phyloP scores from a whole-genome alignment of 108 stramenopile species.

The Aureococcus anophagefferens region DNA sequence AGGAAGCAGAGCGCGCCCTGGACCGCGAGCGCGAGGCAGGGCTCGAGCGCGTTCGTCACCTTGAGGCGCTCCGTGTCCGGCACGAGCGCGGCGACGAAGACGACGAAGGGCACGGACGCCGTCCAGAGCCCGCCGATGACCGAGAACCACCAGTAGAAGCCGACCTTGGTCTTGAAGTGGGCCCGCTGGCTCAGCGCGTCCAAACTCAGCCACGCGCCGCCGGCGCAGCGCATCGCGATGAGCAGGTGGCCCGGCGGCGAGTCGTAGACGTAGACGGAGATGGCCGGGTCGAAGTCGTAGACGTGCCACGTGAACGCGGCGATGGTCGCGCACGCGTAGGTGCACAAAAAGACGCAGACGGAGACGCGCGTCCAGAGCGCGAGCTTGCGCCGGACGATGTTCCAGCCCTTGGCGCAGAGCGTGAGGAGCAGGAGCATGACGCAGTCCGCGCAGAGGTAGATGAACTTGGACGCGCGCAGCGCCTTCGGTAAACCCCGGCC shows the following conservation, averaged over 20 bases:
- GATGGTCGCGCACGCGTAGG: background rate
- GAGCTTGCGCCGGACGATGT: constrained; percentile 6
- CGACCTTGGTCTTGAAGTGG: constrained; percentile 1
- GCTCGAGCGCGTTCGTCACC: constrained; percentile 7
- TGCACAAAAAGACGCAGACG: background rate
- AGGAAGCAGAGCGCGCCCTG: background rate
- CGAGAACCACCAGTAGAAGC: constrained; percentile 5
- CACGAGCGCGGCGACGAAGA: too few relatives aligned
- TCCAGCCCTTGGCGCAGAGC: constrained; percentile 9
- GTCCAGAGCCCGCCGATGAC: constrained; percentile 1
- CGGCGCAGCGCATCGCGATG: background rate
- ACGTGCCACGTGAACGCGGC: background rate
- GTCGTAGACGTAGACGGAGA: background rate
- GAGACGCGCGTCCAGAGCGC: background rate
- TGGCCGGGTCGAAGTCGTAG: background rate
- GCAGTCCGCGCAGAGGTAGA: background rate
- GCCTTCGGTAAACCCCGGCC: background rate
- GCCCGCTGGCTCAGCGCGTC: background rate
- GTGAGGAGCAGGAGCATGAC: background rate
- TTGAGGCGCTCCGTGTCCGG: too few relatives aligned
- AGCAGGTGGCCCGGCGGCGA: constrained; percentile 1
- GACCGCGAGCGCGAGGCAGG: background rate
- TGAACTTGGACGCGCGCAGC: too few relatives aligned
- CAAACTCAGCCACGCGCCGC: background rate
- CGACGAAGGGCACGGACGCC: background rate